Base-by-base conservation (phyloP, 495 filamentous ascomycete genomes). In the Sordaria brevicollis region DNA sequence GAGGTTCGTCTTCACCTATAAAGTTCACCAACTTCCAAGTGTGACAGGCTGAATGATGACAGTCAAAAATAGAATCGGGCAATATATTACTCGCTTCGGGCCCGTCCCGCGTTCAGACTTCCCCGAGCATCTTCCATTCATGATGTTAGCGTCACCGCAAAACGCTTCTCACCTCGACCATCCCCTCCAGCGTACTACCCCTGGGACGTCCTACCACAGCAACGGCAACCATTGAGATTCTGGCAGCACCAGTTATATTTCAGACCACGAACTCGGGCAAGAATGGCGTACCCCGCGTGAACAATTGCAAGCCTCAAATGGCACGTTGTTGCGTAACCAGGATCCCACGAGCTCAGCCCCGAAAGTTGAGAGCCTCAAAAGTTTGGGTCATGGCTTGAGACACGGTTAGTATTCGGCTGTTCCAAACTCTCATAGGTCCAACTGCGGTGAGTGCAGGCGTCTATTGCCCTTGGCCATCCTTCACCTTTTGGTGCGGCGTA, bases 11-110 rank as follows among this genome's bases (percentile, higher is more conserved):
- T 39, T 17, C 5, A 17, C 38, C 38, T 17, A 17, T n/a, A 17
- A 13, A 39, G 38, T 39, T n/a, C 38, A 6, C n/a, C 38, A 13
- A 39, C 15, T n/a, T 2, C 17, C 2, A 39, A 39, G 15, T n/a
- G 6, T n/a, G 15, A 17, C 17, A 39, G 38, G 38, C 3, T 41
- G 17, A 41, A 41, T 6, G 38, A 41, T 6, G 17, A 41, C 38
- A 2, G 5, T 41, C 68, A 65, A 70, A 70, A 70, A 70, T 70
- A 70, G 69, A 29, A 38, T 29, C 68, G 68, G 68, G 68, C 38
- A 70, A 57, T 21, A 67, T 35, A 35, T 70, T 41, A 25, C n/a
- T 17, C 25, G 6, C 41, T 39, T 67, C 69, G 69, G 69, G 19
- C 35, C 62, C 65, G 69, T 49, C 21, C 38, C 38, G 38, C 38